Base-by-base conservation (phyloP, 2,329 filamentous ascomycete genomes). In the Trichoderma sp. region DNA sequence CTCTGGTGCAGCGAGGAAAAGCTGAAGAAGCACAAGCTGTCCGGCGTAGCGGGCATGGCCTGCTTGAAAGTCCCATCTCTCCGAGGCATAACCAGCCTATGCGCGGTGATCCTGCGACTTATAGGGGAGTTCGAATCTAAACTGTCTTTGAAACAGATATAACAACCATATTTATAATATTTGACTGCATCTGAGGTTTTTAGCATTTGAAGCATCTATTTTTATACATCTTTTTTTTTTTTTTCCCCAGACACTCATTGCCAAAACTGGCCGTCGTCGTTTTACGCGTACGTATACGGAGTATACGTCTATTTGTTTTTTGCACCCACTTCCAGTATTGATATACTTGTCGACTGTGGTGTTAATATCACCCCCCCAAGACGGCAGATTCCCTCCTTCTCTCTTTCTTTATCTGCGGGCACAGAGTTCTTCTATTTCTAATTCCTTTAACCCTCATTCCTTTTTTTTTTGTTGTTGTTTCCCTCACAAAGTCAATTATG, bases 21-120 rank as follows among this genome's bases (percentile, higher is more conserved):
- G 53, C 39, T 4, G 37, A 42, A 17, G 25, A 15, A n/a, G 63
- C 25, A 10, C 35, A 66, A 12, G 5, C 32, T 2, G 50, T 72
- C 27, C 74, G 72, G 6, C 73, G 75, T n/a, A 77, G 78, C 39
- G 73, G 75, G 1, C 75, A 78, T 48, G 78, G 78, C 4, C 68
- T 70, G n/a, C 71, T 72, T n/a, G 81, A 83, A 64, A 64, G 80
- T 70, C 72, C 76, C 48, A 78, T 77, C 39, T 74, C 75, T 19
- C 67, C 74, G 56, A 73, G 69, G 17, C 27, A 64, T 25, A 15
- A n/a, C 9, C 83, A 85, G 1, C 79, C 87, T 12, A 76, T 87
- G 9, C 86, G 87, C 75, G 87, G 84, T 75, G 87, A 87, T 72
- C 86, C 85, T 4, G 85, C 85, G 5, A 84, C 85, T 6, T 87